phyloP scores from a whole-genome alignment of 805 yeast genomes.

The Starmerella bombi region DNA sequence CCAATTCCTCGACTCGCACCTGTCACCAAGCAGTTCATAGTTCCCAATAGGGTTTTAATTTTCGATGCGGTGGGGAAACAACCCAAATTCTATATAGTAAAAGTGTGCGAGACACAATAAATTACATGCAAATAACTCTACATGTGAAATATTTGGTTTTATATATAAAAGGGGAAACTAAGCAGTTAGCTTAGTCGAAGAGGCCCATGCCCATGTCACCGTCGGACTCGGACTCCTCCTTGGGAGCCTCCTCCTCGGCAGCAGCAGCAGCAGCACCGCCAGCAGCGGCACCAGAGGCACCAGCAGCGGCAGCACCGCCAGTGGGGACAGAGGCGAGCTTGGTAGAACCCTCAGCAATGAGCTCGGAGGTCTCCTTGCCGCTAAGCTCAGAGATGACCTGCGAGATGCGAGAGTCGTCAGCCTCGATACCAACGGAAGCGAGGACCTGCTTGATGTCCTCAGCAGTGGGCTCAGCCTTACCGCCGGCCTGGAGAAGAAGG shows the following conservation, averaged over 20 bases:
- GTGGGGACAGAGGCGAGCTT: conserved; percentile 96
- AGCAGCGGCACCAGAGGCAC: conserved; percentile 57
- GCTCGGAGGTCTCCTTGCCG: conserved; percentile 82
- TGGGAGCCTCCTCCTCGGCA: conserved; percentile 60
- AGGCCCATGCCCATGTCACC: conserved; percentile 40
- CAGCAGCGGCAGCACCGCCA: conserved; percentile 91
- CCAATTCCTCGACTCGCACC: conserved; percentile 69
- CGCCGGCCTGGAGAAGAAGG: conserved; percentile 95
- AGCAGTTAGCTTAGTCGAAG: conserved; percentile 62
- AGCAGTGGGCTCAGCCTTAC: conserved; percentile 87
- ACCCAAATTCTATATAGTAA: no score
- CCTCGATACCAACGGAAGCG: conserved; percentile 91
- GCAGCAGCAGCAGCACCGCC: conserved; percentile 59
- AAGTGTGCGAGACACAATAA: neutral
- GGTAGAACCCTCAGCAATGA: conserved; percentile 87
- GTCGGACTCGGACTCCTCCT: conserved; percentile 38
- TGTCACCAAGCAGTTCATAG: conserved; percentile 31
- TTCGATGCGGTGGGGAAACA: no score
- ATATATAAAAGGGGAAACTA: neutral
- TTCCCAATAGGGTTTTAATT: neutral
- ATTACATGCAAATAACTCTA: neutral
- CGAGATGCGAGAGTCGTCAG: conserved; percentile 76
- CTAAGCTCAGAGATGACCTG: conserved; percentile 72
- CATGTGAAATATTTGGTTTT: neutral
- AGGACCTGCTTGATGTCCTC: conserved; percentile 78